These are phyloP conservation scores for Cetraspora pellucida DNA, from an alignment of 192 early-diverging fungal genomes.

Conservation along the genomic window DNA sequence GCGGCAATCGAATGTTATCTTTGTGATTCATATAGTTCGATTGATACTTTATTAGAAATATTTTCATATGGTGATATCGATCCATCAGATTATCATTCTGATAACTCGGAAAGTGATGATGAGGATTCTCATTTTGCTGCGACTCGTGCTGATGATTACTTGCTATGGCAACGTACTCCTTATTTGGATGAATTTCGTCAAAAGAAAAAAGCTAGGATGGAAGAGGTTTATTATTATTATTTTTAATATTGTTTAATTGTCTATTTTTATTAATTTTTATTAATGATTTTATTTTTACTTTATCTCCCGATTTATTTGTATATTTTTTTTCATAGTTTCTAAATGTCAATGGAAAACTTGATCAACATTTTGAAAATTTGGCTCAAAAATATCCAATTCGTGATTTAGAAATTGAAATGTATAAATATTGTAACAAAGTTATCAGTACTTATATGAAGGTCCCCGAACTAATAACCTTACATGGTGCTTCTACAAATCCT, in stretches of 20 bases:
- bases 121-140: constrained; percentile 7
- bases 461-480: neutral
- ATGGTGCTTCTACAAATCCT: neutral
- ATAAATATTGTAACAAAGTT: neutral
- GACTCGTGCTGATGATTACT: constrained; percentile 9
- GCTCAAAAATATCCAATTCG: neutral
- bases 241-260: neutral
- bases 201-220: constrained; percentile 15
- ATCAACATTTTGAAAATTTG: constrained; percentile 8
- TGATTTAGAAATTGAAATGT: constrained; percentile 6
- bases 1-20: constrained; percentile 13
- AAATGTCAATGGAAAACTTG: constrained; percentile 22
- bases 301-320: no score
- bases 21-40: constrained; percentile 17
- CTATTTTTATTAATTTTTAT: no score
- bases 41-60: constrained; percentile 20
- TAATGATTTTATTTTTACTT: no score
- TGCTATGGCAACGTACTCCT: constrained; percentile 8
- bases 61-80: constrained; percentile 9
- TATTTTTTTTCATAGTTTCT: neutral
- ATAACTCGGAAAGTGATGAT: constrained; percentile 14
- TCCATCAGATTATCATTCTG: constrained; percentile 21
- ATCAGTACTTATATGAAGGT: neutral
- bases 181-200: constrained; percentile 18
- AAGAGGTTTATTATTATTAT: neutral